phyloP scores from a whole-genome alignment of 345 rosid species.

The Salix dunnii region DNA sequence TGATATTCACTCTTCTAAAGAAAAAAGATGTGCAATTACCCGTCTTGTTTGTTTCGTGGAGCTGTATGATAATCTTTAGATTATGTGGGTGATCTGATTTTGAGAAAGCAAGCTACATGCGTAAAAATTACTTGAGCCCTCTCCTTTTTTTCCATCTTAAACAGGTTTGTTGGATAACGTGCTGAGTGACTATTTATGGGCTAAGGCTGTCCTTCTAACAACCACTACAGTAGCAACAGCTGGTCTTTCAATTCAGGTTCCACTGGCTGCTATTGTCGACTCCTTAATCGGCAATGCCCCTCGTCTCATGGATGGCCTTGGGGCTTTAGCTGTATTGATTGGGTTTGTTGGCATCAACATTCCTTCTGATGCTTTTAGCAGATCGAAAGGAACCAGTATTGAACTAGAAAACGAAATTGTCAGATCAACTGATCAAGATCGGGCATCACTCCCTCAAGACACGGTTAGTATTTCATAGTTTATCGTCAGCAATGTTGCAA shows the following conservation, averaged over 20 bases:
- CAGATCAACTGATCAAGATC: constrained; percentile 20
- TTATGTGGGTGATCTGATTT: neutral
- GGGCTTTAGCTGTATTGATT: constrained; percentile 81
- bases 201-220: constrained; percentile 85
- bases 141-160: neutral
- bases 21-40: too few relatives aligned
- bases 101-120: neutral
- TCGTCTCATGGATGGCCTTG: constrained; percentile 61
- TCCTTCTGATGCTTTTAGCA: constrained; percentile 49
- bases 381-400: constrained; percentile 38
- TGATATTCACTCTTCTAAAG: too few relatives aligned
- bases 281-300: constrained; percentile 67
- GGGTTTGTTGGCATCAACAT: constrained; percentile 88
- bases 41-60: too few relatives aligned
- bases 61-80: too few relatives aligned
- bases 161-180: constrained; percentile 89
- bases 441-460: constrained; percentile 2
- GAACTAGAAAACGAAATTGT: constrained; percentile 39
- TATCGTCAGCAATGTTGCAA: neutral
- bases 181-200: constrained; percentile 91
- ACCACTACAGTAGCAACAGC: constrained; percentile 93
- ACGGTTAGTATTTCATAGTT: constrained; percentile 21
- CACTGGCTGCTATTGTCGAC: constrained; percentile 87
- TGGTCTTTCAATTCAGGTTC: constrained; percentile 93
- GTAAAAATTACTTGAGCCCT: neutral